Evolutionary conservation across 208 protist genomes (phyloP).

Genomic region (Crithidia bombi): DNA sequence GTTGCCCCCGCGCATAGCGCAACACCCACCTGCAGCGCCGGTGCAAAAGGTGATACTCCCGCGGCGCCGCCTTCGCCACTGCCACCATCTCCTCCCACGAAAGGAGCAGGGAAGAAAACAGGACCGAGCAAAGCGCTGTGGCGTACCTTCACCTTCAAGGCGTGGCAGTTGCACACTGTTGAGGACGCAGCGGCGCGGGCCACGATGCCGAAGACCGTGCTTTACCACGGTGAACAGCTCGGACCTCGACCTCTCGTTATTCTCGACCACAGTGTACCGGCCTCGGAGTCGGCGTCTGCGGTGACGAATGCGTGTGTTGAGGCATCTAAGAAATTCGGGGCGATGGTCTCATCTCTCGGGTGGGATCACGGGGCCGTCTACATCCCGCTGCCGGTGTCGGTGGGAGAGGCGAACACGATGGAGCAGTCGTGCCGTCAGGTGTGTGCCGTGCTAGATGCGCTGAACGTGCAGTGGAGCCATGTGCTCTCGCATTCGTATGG

Average conservation of each 20-base stretch:
- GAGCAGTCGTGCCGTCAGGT: slow-evolving; percentile 64
- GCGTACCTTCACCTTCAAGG: slow-evolving; percentile 48
- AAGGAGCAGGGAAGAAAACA: slow-evolving; percentile 21
- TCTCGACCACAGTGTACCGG: slow-evolving; percentile 64
- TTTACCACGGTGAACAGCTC: slow-evolving; percentile 72
- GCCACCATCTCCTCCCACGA: slow-evolving; percentile 7
- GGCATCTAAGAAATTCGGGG: slow-evolving; percentile 62
- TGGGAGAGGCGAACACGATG: slow-evolving; percentile 50
- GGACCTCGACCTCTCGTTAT: slow-evolving; percentile 84
- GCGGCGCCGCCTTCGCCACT: slow-evolving; percentile 6
- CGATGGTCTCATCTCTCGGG: slow-evolving; percentile 57
- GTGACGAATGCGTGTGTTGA: slow-evolving; percentile 17
- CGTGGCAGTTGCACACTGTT: slow-evolving; percentile 64
- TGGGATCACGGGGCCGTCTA: slow-evolving; percentile 84
- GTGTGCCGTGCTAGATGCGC: slow-evolving; percentile 73
- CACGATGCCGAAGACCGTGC: slow-evolving; percentile 46
- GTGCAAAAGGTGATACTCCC: not conserved
- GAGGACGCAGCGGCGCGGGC: slow-evolving; percentile 24
- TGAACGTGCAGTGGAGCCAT: slow-evolving; percentile 83
- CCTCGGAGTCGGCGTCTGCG: slow-evolving; percentile 13
- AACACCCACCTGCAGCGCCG: not conserved
- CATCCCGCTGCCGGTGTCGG: slow-evolving; percentile 55
- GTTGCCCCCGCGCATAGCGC: not conserved
- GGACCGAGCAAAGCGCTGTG: slow-evolving; percentile 34
- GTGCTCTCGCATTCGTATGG: slow-evolving; percentile 81